A percentile compares a stretch with the other conserved stretches of the same genome.
phyloP scores from a whole-genome alignment of 192 early-diverging fungal genomes.

The Podila horticola region DNA sequence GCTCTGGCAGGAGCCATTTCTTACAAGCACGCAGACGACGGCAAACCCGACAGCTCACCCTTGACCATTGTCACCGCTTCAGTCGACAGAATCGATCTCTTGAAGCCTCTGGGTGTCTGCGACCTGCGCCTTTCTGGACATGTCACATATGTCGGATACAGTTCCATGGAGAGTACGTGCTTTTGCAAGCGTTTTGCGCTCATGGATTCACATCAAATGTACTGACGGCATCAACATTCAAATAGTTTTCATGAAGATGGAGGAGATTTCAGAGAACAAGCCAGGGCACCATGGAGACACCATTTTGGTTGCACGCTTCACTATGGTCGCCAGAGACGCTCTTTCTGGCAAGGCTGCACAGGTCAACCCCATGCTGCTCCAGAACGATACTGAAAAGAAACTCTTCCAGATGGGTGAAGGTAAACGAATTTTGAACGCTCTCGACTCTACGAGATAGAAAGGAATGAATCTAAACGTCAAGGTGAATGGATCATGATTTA shows the following conservation, averaged over 20 bases:
- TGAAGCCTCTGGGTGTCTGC: conserved; percentile 65
- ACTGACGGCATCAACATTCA: neutral
- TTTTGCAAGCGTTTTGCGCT: too few relatives aligned
- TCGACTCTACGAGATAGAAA: neutral
- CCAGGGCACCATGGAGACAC: conserved; percentile 46
- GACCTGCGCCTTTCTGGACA: conserved; percentile 81
- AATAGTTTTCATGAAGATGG: conserved; percentile 70
- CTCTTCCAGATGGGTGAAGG: conserved; percentile 76
- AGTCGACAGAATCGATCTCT: conserved; percentile 87
- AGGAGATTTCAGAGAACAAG: conserved; percentile 54
- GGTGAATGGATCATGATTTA: neutral
- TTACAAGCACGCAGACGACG: conserved; percentile 73
- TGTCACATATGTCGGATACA: conserved; percentile 84
- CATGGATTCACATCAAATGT: too few relatives aligned
- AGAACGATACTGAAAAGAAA: conserved; percentile 75
- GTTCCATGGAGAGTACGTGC: conserved; percentile 80
- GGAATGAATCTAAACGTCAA: too few relatives aligned
- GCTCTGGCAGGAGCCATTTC: conserved; percentile 79
- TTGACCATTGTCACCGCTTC: conserved; percentile 85
- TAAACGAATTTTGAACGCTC: neutral
- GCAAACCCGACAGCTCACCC: conserved; percentile 42
- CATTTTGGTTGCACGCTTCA: conserved; percentile 86
- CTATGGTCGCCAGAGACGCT: conserved; percentile 86
- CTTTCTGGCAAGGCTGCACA: conserved; percentile 70
- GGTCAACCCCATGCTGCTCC: conserved; percentile 76